Evolutionary conservation across 192 early-diverging fungal species (phyloP).

Genomic region (Geosiphon pyriformis): DNA sequence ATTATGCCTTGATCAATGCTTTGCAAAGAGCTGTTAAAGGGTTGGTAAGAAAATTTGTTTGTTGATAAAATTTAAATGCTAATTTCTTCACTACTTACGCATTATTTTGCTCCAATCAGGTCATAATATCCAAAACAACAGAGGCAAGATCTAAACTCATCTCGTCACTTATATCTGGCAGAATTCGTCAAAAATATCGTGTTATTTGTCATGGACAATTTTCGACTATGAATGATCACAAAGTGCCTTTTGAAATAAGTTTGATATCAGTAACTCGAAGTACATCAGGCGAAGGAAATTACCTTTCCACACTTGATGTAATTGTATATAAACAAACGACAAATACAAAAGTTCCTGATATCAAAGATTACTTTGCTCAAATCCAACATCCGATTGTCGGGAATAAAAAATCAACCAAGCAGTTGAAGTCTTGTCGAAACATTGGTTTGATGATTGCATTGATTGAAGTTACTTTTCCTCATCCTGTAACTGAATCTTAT

Average conservation of each 20-base stretch:
- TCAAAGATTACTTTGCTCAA: slow-evolving; percentile 8
- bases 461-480: slow-evolving; percentile 8
- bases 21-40: slow-evolving; percentile 7
- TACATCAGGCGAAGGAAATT: slow-evolving; percentile 10
- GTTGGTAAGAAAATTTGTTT: slow-evolving; percentile 2
- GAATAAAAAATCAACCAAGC: not conserved
- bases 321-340: not conserved
- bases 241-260: not conserved
- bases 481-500: slow-evolving; percentile 5
- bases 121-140: slow-evolving; percentile 3
- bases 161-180: not conserved
- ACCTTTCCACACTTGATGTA: slow-evolving; percentile 1
- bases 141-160: slow-evolving; percentile 6
- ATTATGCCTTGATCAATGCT: slow-evolving; percentile 3
- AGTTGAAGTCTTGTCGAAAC: slow-evolving; percentile 9
- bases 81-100: not conserved
- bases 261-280: not conserved
- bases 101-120: not conserved
- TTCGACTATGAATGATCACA: not conserved
- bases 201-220: slow-evolving; percentile 14
- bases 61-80: not conserved
- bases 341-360: not conserved
- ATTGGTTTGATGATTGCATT: slow-evolving; percentile 17
- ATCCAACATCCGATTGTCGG: slow-evolving; percentile 12
- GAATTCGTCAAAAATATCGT: slow-evolving; percentile 4